Percentiles rank a stretch among this genome's conserved stretches.
These are phyloP conservation scores for Eutrema yunnanense DNA, from an alignment of 345 rosid genomes.

Conservation along the genomic window DNA sequence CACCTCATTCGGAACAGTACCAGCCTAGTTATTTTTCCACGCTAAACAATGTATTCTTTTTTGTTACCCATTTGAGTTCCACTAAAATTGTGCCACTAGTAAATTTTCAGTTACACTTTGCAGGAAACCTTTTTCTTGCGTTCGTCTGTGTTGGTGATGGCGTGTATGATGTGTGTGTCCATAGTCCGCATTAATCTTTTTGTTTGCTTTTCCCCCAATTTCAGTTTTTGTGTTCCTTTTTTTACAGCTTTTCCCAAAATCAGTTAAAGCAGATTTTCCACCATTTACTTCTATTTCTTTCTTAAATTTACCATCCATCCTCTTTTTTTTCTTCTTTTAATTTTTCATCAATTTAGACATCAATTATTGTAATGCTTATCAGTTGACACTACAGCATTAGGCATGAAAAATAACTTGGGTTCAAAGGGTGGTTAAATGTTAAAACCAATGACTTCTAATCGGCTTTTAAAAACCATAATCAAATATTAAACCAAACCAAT, in stretches of 20 bases:
- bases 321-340: background rate
- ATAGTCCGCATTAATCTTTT: background rate
- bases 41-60: no score
- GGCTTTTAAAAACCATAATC: no score
- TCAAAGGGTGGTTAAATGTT: background rate
- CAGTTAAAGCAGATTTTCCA: constrained; percentile 2
- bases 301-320: background rate
- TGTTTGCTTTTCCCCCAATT: background rate
- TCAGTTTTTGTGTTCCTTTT: background rate
- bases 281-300: background rate
- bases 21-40: no score
- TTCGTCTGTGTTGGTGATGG: background rate
- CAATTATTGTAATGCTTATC: background rate
- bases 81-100: background rate
- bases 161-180: constrained; percentile 2
- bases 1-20: no score
- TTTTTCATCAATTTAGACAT: background rate
- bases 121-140: constrained; percentile 1
- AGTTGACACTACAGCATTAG: background rate
- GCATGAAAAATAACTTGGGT: background rate
- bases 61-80: no score
- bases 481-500: background rate
- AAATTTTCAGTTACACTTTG: background rate
- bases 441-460: background rate
- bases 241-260: background rate